These are phyloP conservation scores for Thermoascus crustaceus DNA, from an alignment of 2,329 filamentous ascomycete genomes.

Conservation along the genomic window DNA sequence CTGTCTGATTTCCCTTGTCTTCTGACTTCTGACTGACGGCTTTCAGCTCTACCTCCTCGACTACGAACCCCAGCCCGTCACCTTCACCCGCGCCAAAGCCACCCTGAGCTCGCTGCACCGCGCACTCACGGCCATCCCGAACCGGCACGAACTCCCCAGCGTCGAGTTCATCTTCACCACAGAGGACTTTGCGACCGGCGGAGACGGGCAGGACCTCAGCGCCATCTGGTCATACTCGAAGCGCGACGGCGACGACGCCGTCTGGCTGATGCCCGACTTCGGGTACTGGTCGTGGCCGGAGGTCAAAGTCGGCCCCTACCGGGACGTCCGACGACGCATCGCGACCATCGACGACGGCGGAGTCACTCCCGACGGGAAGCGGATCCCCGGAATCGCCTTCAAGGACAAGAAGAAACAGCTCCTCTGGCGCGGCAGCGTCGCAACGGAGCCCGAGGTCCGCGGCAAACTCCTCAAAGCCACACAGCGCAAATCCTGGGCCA, in stretches of 20 bases:
- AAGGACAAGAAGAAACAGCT: constrained; percentile 38
- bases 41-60: constrained; percentile 30
- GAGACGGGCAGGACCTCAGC: constrained; percentile 22
- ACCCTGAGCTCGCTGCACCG: constrained; percentile 43
- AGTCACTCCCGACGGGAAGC: constrained; percentile 14
- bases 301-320: constrained; percentile 37
- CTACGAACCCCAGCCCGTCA: constrained; percentile 25
- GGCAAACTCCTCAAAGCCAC: constrained; percentile 32
- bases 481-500: constrained; percentile 38
- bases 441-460: constrained; percentile 31
- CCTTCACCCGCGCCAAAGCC: constrained; percentile 31
- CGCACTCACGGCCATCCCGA: constrained; percentile 35
- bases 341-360: constrained; percentile 28
- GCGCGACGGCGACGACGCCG: constrained; percentile 23
- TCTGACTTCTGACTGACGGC: neutral
- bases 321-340: constrained; percentile 34
- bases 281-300: constrained; percentile 48
- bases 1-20: neutral
- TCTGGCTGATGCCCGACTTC: constrained; percentile 48
- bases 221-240: constrained; percentile 31
- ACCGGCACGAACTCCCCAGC: constrained; percentile 34
- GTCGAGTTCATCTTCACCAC: constrained; percentile 44
- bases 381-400: constrained; percentile 15
- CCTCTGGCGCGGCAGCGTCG: constrained; percentile 42
- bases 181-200: constrained; percentile 39